phyloP scores from a whole-genome alignment of 441 rosid species.

The Euphorbia celastroides region DNA sequence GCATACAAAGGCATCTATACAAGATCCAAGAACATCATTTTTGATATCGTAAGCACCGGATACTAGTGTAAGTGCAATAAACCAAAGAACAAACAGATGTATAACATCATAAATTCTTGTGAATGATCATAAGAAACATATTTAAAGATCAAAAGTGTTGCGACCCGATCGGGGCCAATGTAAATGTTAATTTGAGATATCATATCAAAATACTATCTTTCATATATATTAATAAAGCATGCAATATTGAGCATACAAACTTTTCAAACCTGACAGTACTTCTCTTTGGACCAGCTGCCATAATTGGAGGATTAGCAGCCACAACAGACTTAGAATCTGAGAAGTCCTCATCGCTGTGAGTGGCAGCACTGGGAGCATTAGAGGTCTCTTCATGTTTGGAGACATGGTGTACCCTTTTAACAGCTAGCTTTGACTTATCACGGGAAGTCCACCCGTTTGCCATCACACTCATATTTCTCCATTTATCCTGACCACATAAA shows the following conservation, averaged over 20 bases:
- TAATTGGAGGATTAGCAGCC: constrained; percentile 35
- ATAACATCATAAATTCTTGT: too few species aligned
- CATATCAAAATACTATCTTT: neutral
- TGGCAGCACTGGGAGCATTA: constrained; percentile 20
- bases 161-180: neutral
- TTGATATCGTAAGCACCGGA: neutral
- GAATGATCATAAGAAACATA: neutral
- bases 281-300: constrained; percentile 50
- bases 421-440: constrained; percentile 64
- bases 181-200: neutral
- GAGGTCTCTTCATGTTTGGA: constrained; percentile 57
- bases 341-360: constrained; percentile 66
- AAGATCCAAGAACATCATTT: too few species aligned
- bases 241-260: constrained; percentile 1
- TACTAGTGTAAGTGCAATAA: neutral
- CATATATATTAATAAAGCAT: neutral
- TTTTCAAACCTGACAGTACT: constrained; percentile 60
- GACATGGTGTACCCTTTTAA: constrained; percentile 49
- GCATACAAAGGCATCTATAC: too few species aligned
- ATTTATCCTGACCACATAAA: constrained; percentile 60
- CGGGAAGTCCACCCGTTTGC: constrained; percentile 89
- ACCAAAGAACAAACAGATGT: neutral
- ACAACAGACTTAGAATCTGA: constrained; percentile 48
- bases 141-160: neutral
- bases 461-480: constrained; percentile 98